A percentile compares a stretch with the other conserved stretches of the same genome.
phyloP scores from a whole-genome alignment of 1,139 yeast genomes.

The Candida smagusa region DNA sequence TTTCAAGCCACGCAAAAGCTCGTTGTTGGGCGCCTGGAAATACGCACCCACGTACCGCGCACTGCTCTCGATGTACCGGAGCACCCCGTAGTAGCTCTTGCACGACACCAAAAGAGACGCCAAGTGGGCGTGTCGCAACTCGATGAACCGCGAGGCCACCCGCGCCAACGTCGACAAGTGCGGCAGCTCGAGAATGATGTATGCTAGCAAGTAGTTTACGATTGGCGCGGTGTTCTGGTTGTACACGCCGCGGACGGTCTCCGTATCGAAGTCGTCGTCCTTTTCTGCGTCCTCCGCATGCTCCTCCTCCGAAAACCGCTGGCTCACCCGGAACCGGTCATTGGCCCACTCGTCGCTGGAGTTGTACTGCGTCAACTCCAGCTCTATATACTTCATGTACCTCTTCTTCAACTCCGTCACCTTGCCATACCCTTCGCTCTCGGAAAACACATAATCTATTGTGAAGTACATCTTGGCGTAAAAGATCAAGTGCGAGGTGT shows the following conservation, averaged over 20 bases:
- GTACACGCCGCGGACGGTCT: constrained; percentile 12
- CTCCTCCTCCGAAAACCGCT: constrained; percentile 15
- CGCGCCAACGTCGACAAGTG: constrained; percentile 17
- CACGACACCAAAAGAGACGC: constrained; percentile 13
- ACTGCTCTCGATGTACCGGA: constrained; percentile 36
- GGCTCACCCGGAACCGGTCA: constrained; percentile 17
- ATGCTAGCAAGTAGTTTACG: constrained; percentile 33
- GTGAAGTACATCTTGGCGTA: constrained; percentile 37
- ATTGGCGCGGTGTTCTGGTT: constrained; percentile 27
- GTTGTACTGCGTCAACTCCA: constrained; percentile 24
- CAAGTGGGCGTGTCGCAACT: constrained; percentile 23
- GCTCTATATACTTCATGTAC: constrained; percentile 22
- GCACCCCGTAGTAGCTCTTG: constrained; percentile 26
- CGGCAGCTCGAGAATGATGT: constrained; percentile 23
- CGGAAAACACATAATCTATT: constrained; percentile 23
- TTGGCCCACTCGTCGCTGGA: constrained; percentile 10
- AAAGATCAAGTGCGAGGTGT: constrained; percentile 30
- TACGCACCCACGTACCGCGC: constrained; percentile 24
- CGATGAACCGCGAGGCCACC: constrained; percentile 21
- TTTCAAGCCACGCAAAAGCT: constrained; percentile 17
- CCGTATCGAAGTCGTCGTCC: constrained; percentile 6
- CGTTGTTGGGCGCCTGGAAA: constrained; percentile 21
- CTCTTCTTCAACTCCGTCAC: constrained; percentile 22
- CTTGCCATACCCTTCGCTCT: constrained; percentile 14
- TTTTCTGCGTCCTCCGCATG: constrained; percentile 17